These are phyloP conservation scores for Candida golubevii DNA, from an alignment of 805 yeast genomes.

Conservation along the genomic window DNA sequence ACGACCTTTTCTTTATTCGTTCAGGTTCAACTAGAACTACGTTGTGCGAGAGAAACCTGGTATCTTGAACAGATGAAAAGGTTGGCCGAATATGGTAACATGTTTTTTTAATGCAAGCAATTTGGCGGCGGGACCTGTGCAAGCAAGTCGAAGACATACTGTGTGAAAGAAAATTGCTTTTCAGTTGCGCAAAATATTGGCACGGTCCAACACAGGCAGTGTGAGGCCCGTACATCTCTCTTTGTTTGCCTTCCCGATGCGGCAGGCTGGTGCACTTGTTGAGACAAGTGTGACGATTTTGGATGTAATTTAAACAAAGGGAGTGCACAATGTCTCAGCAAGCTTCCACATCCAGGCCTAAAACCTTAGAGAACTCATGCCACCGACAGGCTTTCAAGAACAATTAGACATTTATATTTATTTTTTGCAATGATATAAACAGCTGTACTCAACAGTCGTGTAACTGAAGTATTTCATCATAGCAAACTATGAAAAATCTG, in stretches of 20 bases:
- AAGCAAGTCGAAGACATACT: background rate
- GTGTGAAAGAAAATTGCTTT: conserved; percentile 2
- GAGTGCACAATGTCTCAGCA: conserved; percentile 10
- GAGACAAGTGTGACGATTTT: conserved; percentile 4
- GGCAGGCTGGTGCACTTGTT: conserved; percentile 11
- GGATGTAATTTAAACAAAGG: conserved; percentile 7
- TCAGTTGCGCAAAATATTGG: conserved; percentile 6
- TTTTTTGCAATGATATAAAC: too few relatives aligned
- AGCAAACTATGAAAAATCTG: too few relatives aligned
- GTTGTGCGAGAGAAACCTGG: too few relatives aligned
- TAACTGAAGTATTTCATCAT: too few relatives aligned
- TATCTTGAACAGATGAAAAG: too few relatives aligned
- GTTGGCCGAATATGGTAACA: background rate
- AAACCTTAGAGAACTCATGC: too few relatives aligned
- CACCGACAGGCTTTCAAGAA: too few relatives aligned
- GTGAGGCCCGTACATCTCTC: conserved; percentile 3
- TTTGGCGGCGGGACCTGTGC: conserved; percentile 2
- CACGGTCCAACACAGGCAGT: background rate
- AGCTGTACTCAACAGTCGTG: too few relatives aligned
- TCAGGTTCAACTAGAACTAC: too few relatives aligned
- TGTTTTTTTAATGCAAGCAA: conserved; percentile 4
- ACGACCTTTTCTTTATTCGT: too few relatives aligned
- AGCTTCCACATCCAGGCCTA: background rate
- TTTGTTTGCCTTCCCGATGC: conserved; percentile 8
- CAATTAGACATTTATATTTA: too few relatives aligned